Conservation (phyloP, 2,329 filamentous ascomycete species). For the Dactylellina sp. region DNA sequence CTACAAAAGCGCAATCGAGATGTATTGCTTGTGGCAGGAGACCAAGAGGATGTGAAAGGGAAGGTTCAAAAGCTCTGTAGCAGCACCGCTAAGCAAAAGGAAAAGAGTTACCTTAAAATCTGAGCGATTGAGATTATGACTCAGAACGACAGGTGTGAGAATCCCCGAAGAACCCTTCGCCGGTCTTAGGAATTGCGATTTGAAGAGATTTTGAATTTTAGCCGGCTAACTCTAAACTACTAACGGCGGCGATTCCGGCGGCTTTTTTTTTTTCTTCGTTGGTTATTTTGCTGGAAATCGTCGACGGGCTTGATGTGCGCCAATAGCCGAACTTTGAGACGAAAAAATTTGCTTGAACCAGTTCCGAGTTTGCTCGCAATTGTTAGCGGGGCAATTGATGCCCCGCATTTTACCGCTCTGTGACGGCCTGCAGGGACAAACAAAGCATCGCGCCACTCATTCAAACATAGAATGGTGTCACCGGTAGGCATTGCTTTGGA, state of each 20-base stretch:
- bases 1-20: slow-evolving; percentile 13
- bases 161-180: no score
- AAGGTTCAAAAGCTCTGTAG: slow-evolving; percentile 8
- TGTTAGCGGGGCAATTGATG: no score
- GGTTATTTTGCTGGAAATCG: not conserved
- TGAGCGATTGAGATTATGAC: no score
- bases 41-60: not conserved
- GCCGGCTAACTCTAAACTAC: not conserved
- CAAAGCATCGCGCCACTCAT: no score
- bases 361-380: no score
- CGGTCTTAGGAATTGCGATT: slow-evolving; percentile 6
- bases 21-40: slow-evolving; percentile 12
- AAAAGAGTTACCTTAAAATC: no score
- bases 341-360: slow-evolving; percentile 22
- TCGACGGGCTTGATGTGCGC: slow-evolving; percentile 30
- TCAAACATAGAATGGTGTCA: no score
- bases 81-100: not conserved
- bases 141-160: slow-evolving; percentile 20
- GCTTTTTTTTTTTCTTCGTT: slow-evolving; percentile 1
- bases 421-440: slow-evolving; percentile 8
- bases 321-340: slow-evolving; percentile 39
- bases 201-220: slow-evolving; percentile 21
- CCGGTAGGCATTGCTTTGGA: no score
- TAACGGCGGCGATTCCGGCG: slow-evolving; percentile 17
- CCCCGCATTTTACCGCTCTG: slow-evolving; percentile 17